phyloP scores from a whole-genome alignment of 1,139 yeast species.

The Meyerozyma guilliermondii region DNA sequence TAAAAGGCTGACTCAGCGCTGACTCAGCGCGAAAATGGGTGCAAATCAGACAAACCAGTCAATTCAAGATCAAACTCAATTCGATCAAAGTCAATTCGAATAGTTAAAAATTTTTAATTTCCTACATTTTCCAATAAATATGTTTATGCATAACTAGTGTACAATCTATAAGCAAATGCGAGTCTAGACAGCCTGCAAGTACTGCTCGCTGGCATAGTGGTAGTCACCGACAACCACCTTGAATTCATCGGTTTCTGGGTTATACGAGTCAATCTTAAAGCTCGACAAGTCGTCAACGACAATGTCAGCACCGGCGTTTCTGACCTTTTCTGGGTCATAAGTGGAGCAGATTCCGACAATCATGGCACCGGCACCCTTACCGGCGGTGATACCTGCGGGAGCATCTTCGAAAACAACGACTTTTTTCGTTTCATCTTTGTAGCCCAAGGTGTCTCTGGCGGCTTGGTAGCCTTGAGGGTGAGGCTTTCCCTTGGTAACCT shows the following conservation, averaged over 20 bases:
- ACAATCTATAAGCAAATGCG: neutral
- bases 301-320: constrained; percentile 73
- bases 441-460: constrained; percentile 58
- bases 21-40: neutral
- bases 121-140: neutral
- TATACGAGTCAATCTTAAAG: constrained; percentile 39
- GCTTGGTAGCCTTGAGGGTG: constrained; percentile 75
- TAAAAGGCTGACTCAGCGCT: neutral
- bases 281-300: constrained; percentile 67
- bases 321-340: constrained; percentile 62
- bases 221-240: constrained; percentile 40
- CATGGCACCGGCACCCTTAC: constrained; percentile 79
- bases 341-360: constrained; percentile 83
- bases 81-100: neutral
- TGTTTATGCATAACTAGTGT: neutral
- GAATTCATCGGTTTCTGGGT: constrained; percentile 42
- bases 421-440: constrained; percentile 38
- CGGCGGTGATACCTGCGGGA: constrained; percentile 83
- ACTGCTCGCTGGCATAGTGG: constrained; percentile 44
- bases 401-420: constrained; percentile 83
- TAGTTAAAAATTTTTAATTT: too few species aligned
- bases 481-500: constrained; percentile 75
- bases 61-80: too few species aligned
- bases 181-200: constrained; percentile 24
- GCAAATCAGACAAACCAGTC: too few species aligned